A percentile compares a stretch with the other conserved stretches of the same genome.
Conservation (phyloP, 2,329 filamentous ascomycete genomes). For the Penicillium brevicompactum region DNA sequence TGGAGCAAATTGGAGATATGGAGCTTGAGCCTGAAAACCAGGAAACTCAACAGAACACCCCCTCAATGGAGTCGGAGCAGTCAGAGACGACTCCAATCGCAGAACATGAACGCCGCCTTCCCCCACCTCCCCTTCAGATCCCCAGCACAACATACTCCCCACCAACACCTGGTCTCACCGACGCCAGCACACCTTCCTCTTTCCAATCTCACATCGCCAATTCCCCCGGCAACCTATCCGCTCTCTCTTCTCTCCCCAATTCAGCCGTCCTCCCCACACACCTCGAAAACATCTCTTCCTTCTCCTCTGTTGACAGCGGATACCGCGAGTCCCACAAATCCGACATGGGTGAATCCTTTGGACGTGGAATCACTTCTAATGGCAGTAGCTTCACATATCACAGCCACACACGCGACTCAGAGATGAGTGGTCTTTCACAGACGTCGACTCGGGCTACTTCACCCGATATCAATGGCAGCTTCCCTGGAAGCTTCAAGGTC, state of each 20-base stretch:
- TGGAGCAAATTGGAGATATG: conserved; percentile 89
- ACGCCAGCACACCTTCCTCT: conserved; percentile 42
- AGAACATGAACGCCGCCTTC: conserved; percentile 36
- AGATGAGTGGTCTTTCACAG: conserved; percentile 76
- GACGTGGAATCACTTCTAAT: conserved; percentile 72
- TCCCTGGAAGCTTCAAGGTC: conserved; percentile 57
- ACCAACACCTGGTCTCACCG: conserved; percentile 40
- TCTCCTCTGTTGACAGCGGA: conserved; percentile 32
- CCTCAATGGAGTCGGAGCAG: conserved; percentile 19
- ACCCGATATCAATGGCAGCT: conserved; percentile 65
- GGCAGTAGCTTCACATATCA: conserved; percentile 78
- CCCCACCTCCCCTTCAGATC: conserved; percentile 50
- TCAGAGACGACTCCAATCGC: conserved; percentile 14
- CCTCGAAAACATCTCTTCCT: conserved; percentile 30
- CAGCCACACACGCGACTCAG: conserved; percentile 73
- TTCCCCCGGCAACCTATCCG: conserved; percentile 33
- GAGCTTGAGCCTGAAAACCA: conserved; percentile 64
- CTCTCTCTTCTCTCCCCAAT: conserved; percentile 30
- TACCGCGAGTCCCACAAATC: conserved; percentile 42
- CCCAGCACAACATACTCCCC: conserved; percentile 38
- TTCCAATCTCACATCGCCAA: conserved; percentile 45
- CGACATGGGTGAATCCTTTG: conserved; percentile 44
- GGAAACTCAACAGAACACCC: conserved; percentile 1
- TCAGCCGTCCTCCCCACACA: conserved; percentile 29
- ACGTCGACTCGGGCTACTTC: conserved; percentile 87